These are phyloP conservation scores for Colletotrichum simmondsii DNA, from an alignment of 2,329 filamentous ascomycete genomes.

Conservation along the genomic window DNA sequence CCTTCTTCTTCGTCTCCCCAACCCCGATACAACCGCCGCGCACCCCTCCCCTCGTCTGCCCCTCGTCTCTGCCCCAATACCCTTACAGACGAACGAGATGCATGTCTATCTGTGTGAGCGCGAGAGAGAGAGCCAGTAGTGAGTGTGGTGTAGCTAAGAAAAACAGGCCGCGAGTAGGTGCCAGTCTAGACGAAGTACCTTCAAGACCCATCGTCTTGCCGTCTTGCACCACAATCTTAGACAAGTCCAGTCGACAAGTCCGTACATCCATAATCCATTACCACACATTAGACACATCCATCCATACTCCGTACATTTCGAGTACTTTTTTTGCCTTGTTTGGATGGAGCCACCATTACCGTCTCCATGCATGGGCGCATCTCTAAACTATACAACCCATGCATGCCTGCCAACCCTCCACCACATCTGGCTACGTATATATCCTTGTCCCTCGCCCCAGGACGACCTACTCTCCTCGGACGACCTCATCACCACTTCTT, in stretches of 20 bases:
- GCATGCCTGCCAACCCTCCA: constrained; percentile 24
- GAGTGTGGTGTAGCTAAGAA: constrained; percentile 26
- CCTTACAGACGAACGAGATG: constrained; percentile 32
- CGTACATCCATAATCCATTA: constrained; percentile 33
- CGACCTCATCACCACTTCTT: constrained; percentile 37
- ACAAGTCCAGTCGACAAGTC: constrained; percentile 10
- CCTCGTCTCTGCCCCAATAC: constrained; percentile 20
- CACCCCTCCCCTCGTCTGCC: constrained; percentile 17
- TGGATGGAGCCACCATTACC: constrained; percentile 27
- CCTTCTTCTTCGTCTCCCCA: not conserved
- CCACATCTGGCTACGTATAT: constrained; percentile 52
- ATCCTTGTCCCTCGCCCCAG: constrained; percentile 56
- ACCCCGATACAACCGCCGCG: constrained; percentile 34
- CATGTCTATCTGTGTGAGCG: constrained; percentile 10
- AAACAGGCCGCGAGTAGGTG: constrained; percentile 26
- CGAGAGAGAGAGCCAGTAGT: not conserved
- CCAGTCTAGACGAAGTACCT: constrained; percentile 26
- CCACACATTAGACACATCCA: constrained; percentile 22
- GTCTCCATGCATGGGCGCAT: constrained; percentile 34
- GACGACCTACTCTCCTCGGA: constrained; percentile 39
- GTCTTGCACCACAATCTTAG: constrained; percentile 31
- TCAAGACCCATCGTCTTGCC: constrained; percentile 29
- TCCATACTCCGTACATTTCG: constrained; percentile 14
- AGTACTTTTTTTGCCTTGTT: constrained; percentile 30
- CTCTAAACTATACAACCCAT: constrained; percentile 28